Base-by-base conservation (phyloP, 768 basidiomycete species). In the Suillus lakei region DNA sequence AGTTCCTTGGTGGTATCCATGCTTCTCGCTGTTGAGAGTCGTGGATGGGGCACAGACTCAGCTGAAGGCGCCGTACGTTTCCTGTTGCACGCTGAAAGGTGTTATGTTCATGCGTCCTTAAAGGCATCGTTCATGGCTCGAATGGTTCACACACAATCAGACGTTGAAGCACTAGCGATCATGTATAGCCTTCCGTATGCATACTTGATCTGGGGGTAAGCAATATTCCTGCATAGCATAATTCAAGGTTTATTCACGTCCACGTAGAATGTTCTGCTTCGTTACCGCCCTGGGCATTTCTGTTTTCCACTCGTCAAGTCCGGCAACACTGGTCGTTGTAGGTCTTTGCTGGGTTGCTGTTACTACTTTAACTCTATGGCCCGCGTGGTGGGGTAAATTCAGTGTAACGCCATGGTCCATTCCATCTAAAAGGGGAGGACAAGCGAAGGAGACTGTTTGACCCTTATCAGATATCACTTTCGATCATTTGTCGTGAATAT, bases 21-120 rank as follows among this genome's bases (percentile, higher is more conserved):
- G 18, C 61, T 82, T 32, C 75, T 84, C 0, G 69, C 73, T 16
- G 76, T 79, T 23, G 77, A 81, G 51, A 78, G 80, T 67, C 76
- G 78, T 26, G 68, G 68, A 1, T 74, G 70, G 53, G 66, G 68
- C 7, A 67, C 69, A 16, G 69, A 68, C 5, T 66, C 71, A 7
- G 73, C 72, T 2, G 50, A 64, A 0, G 74, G 75, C 60, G 76
- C 76, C 32, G 81, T 82, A 26, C 54, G 76, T 66, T 32, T 18
- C 21, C 32, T 16, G 26, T 9, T 39, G 10, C 28, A 21, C 13
- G 36, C 56, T 56, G 6, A 59, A 30, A 6, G 26, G 12, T 59
- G 26, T 21, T 7, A 59, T 21, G 8, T 28, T 59, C 12, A 41
- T 41, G 3, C 12, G 18, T 28, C 38, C 4, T 41, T 23, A 2